These are phyloP conservation scores for Dichomitus squalens DNA, from an alignment of 1,284 basidiomycete genomes.

Conservation along the genomic window DNA sequence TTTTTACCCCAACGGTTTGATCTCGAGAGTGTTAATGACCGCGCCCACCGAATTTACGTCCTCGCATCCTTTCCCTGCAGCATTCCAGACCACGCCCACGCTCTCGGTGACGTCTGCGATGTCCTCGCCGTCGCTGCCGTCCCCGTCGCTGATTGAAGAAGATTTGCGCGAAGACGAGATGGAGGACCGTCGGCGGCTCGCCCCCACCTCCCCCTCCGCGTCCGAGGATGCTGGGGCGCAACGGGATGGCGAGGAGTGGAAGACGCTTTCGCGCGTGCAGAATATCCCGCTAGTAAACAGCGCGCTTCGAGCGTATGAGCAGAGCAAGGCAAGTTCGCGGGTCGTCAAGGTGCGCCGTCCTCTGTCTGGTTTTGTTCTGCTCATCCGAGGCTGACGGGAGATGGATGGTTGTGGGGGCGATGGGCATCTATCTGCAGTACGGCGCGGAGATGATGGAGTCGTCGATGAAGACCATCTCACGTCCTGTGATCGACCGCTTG, in stretches of 20 bases:
- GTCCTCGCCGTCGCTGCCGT: slow-evolving; percentile 37
- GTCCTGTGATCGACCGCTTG: slow-evolving; percentile 82
- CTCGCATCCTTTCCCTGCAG: slow-evolving; percentile 16
- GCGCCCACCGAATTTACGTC: background rate
- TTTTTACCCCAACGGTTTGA: slow-evolving; percentile 5
- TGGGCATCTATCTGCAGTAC: too few relatives aligned
- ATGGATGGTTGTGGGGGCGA: background rate
- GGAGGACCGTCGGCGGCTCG: slow-evolving; percentile 8
- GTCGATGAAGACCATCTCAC: slow-evolving; percentile 79
- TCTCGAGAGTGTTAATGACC: background rate
- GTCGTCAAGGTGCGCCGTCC: slow-evolving; percentile 67
- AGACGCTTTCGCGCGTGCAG: slow-evolving; percentile 54
- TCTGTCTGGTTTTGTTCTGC: background rate
- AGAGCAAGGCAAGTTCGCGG: slow-evolving; percentile 75
- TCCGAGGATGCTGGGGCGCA: background rate
- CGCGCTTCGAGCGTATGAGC: slow-evolving; percentile 74
- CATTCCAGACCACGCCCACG: slow-evolving; percentile 40
- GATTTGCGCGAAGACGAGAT: slow-evolving; percentile 20
- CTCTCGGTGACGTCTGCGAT: slow-evolving; percentile 36
- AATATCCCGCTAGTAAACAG: slow-evolving; percentile 63
- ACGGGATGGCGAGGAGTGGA: slow-evolving; percentile 30
- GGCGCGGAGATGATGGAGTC: slow-evolving; percentile 89
- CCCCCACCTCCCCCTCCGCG: background rate
- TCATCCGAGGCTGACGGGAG: background rate
- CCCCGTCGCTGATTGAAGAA: slow-evolving; percentile 26